Evolutionary conservation across 2,329 filamentous ascomycete genomes (phyloP).

Genomic region (Xylaria sp.): DNA sequence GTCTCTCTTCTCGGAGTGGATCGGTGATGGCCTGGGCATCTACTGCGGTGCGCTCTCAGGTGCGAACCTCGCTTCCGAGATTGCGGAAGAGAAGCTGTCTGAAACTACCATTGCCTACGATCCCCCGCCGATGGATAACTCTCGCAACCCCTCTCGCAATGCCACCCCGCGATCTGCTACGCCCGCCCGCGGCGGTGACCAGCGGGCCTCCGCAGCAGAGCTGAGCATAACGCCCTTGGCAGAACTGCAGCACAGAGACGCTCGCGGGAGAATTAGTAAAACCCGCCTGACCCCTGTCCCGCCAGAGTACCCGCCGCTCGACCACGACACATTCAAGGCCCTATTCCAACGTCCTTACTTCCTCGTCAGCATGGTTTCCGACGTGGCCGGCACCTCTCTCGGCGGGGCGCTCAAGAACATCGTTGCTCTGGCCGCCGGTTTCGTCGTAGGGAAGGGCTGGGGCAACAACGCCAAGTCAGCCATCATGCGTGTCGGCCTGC

Average conservation of each 20-base stretch:
- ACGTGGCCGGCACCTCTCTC: conserved; percentile 96
- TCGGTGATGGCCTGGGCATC: conserved; percentile 89
- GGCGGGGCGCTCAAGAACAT: conserved; percentile 97
- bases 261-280: conserved; percentile 73
- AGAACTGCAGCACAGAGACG: conserved; percentile 74
- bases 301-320: conserved; percentile 83
- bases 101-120: conserved; percentile 98
- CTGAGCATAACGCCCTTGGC: conserved; percentile 64
- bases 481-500: conserved; percentile 93
- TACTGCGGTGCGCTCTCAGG: conserved; percentile 97
- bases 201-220: conserved; percentile 60
- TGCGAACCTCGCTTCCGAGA: conserved; percentile 95
- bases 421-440: conserved; percentile 92
- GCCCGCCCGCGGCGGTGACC: conserved; percentile 61
- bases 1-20: conserved; percentile 92
- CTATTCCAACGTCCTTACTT: conserved; percentile 98
- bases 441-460: conserved; percentile 95
- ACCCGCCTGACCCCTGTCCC: conserved; percentile 81
- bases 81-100: conserved; percentile 94
- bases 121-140: conserved; percentile 84
- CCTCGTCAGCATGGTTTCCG: conserved; percentile 91
- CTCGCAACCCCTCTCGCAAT: conserved; percentile 74
- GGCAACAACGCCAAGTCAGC: conserved; percentile 99
- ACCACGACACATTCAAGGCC: conserved; percentile 82
- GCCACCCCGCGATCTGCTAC: conserved; percentile 60